A percentile compares a stretch with the other conserved stretches of the same genome.
phyloP scores from a whole-genome alignment of 139 green algal species.

The Spirogloea muscicola region DNA sequence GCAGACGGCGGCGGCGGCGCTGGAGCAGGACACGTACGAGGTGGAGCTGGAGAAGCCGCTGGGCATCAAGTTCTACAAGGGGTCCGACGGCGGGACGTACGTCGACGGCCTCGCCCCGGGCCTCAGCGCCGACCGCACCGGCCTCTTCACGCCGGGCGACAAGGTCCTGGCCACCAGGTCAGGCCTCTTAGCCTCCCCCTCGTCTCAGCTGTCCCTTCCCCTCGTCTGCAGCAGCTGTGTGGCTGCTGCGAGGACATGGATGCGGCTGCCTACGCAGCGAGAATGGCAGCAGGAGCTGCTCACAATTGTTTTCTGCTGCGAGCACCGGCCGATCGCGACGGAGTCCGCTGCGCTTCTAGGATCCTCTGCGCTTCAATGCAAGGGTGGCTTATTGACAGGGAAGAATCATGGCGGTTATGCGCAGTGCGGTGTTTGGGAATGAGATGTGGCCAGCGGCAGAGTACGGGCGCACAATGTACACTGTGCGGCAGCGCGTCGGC shows the following conservation, averaged over 20 bases:
- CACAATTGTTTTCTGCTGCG: too few relatives aligned
- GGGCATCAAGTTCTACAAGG: conserved; percentile 82
- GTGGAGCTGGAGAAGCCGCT: conserved; percentile 84
- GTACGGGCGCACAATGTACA: conserved; percentile 92
- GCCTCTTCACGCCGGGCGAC: conserved; percentile 32
- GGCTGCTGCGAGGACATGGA: too few relatives aligned
- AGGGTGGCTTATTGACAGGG: background rate
- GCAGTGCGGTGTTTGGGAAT: conserved; percentile 83
- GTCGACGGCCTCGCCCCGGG: conserved; percentile 60
- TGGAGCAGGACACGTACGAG: conserved; percentile 52
- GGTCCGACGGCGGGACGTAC: conserved; percentile 86
- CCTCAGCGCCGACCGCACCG: conserved; percentile 67
- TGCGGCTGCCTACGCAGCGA: too few relatives aligned
- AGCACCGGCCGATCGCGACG: background rate
- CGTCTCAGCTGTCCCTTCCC: background rate
- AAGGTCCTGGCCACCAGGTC: conserved; percentile 43
- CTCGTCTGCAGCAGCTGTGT: too few relatives aligned
- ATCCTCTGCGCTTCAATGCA: background rate
- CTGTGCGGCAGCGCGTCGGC: conserved; percentile 92
- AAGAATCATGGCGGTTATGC: too few relatives aligned
- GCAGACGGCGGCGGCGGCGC: conserved; percentile 7
- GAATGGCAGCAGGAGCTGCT: too few relatives aligned
- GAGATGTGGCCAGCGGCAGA: conserved; percentile 94
- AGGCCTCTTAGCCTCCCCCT: background rate
- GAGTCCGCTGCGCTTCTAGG: too few relatives aligned